Conservation (phyloP, 2,329 filamentous ascomycete genomes). For the Balansia obtecta region DNA sequence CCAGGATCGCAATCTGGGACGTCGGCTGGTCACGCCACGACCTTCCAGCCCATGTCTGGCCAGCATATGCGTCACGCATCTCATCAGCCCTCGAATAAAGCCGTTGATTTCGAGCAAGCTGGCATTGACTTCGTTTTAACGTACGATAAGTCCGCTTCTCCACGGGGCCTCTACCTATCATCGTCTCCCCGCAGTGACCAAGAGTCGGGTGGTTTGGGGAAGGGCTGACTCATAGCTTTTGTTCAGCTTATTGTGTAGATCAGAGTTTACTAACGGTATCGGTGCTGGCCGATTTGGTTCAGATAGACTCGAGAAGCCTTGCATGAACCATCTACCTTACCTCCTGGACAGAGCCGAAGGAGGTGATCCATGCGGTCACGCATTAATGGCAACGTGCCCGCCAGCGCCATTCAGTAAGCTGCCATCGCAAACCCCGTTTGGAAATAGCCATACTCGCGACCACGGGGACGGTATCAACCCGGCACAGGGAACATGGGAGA, state of each 20-base stretch:
- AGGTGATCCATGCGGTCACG: slow-evolving; percentile 70
- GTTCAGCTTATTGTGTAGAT: slow-evolving; percentile 6
- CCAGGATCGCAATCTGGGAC: slow-evolving; percentile 30
- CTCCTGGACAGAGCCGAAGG: slow-evolving; percentile 51
- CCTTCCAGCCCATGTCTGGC: slow-evolving; percentile 16
- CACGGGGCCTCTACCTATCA: slow-evolving; percentile 54
- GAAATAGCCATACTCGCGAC: slow-evolving; percentile 27
- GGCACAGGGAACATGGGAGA: slow-evolving; percentile 65
- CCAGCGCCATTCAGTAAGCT: slow-evolving; percentile 48
- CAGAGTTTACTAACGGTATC: slow-evolving; percentile 30
- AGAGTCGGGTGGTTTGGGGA: slow-evolving; percentile 3
- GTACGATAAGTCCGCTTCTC: slow-evolving; percentile 52
- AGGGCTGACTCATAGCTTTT: slow-evolving; percentile 6
- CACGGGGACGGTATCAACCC: slow-evolving; percentile 18
- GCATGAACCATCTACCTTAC: slow-evolving; percentile 82
- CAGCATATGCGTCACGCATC: slow-evolving; percentile 18
- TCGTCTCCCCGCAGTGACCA: slow-evolving; percentile 46
- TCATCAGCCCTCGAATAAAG: slow-evolving; percentile 20
- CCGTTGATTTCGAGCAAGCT: slow-evolving; percentile 64
- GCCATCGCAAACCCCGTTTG: slow-evolving; percentile 40
- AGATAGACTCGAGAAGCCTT: slow-evolving; percentile 77
- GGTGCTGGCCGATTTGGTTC: slow-evolving; percentile 21
- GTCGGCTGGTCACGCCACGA: slow-evolving; percentile 19
- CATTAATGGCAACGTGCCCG: slow-evolving; percentile 84
- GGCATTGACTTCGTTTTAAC: slow-evolving; percentile 86